A percentile compares a stretch with the other conserved stretches of the same genome.
phyloP scores from a whole-genome alignment of 116 monocot genomes.

The Iris pallida region DNA sequence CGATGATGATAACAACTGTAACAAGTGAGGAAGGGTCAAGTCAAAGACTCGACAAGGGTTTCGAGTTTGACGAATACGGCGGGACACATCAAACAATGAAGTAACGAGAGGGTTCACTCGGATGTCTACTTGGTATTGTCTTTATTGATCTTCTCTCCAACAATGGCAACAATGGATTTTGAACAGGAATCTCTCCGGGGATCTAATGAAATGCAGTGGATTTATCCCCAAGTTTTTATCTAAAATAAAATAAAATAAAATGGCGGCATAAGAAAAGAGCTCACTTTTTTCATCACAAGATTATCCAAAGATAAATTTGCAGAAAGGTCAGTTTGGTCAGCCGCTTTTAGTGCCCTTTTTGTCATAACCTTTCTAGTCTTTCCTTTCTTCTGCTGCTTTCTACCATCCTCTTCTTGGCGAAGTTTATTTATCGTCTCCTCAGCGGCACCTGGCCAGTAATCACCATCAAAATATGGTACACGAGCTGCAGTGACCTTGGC shows the following conservation, averaged over 20 bases:
- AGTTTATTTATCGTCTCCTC: background rate
- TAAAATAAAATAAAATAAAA: conserved; percentile 6
- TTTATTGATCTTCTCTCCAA: no score
- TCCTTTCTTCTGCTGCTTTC: conserved; percentile 8
- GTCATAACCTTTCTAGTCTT: background rate
- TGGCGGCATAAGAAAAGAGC: background rate
- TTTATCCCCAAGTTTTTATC: background rate
- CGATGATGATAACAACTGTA: no score
- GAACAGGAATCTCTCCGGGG: no score
- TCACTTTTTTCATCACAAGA: conserved; percentile 4
- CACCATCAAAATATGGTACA: background rate
- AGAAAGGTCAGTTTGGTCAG: conserved; percentile 1
- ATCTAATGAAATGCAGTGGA: background rate
- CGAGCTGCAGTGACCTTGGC: conserved; percentile 3
- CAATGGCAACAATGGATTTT: no score
- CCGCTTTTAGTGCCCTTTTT: conserved; percentile 5
- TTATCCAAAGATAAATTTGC: conserved; percentile 1
- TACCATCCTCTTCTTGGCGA: conserved; percentile 4
- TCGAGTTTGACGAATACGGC: no score
- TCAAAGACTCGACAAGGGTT: no score
- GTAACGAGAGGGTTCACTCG: no score
- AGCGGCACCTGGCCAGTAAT: background rate
- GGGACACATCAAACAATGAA: no score
- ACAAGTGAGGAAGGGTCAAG: no score
- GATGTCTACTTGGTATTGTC: no score